These are phyloP conservation scores for Aspergillus sparsus DNA, from an alignment of 495 filamentous ascomycete species.

Conservation along the genomic window DNA sequence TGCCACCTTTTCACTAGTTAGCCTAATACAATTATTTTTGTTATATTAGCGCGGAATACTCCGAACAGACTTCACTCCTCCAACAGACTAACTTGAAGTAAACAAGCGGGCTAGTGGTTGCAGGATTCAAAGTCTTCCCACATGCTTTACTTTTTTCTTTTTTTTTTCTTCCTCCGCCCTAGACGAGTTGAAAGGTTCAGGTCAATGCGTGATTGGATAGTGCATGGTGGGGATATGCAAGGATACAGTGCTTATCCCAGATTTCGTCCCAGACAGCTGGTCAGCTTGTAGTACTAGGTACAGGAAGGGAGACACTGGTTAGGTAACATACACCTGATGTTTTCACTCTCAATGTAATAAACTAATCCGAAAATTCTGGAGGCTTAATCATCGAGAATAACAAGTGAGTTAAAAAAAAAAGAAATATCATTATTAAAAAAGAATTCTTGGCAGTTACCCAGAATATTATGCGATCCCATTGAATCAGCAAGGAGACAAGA, in stretches of 20 bases:
- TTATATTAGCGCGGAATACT: neutral
- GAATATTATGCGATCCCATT: neutral
- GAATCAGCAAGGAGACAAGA: slow-evolving; percentile 6
- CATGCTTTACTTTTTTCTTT: slow-evolving; percentile 12
- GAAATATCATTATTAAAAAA: slow-evolving; percentile 1
- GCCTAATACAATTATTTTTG: neutral
- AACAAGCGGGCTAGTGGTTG: slow-evolving; percentile 4
- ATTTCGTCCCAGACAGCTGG: slow-evolving; percentile 23
- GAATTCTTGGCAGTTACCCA: slow-evolving; percentile 6
- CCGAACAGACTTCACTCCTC: neutral
- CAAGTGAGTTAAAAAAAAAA: neutral
- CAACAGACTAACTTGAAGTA: slow-evolving; percentile 9
- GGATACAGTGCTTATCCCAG: slow-evolving; percentile 34
- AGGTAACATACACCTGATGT: too few species aligned
- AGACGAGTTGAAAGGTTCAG: slow-evolving; percentile 18
- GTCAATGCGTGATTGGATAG: slow-evolving; percentile 19
- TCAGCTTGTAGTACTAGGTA: slow-evolving; percentile 7
- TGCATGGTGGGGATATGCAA: slow-evolving; percentile 29
- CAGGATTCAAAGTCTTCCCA: slow-evolving; percentile 4
- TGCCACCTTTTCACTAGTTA: neutral
- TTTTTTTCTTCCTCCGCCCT: slow-evolving; percentile 19
- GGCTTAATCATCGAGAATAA: neutral
- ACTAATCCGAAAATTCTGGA: neutral
- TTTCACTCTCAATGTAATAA: too few species aligned
- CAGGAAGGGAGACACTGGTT: too few species aligned